Percentiles rank a stretch among this genome's conserved stretches.
Conservation (phyloP, 2,329 filamentous ascomycete species). For the Elsinoe arachidis region DNA sequence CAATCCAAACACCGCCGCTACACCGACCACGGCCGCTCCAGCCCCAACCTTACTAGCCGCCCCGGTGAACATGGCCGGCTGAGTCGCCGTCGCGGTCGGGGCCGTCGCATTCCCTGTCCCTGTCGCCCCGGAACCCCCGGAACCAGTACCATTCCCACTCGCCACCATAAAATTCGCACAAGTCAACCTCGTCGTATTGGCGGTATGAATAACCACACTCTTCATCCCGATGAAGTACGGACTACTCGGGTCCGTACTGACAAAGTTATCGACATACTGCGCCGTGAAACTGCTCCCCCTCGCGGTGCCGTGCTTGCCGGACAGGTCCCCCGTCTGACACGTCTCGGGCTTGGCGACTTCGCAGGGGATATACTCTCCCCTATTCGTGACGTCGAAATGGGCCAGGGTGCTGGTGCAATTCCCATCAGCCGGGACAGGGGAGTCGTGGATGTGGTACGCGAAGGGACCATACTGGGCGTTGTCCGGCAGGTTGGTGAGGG, state of each 20-base stretch:
- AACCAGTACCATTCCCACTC: not conserved
- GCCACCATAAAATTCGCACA: conserved; percentile 5
- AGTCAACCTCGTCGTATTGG: conserved; percentile 16
- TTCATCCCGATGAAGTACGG: conserved; percentile 46
- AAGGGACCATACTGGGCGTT: conserved; percentile 15
- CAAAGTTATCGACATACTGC: conserved; percentile 49
- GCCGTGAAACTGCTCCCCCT: conserved; percentile 22
- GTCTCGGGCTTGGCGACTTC: conserved; percentile 47
- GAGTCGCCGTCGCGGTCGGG: not conserved
- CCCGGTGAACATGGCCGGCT: conserved; percentile 8
- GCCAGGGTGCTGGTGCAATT: conserved; percentile 61
- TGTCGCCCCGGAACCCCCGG: not conserved
- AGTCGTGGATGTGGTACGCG: conserved; percentile 62
- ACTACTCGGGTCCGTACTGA: conserved; percentile 44
- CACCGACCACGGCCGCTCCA: conserved; percentile 9
- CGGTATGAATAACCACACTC: conserved; percentile 28
- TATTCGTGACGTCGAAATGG: conserved; percentile 63
- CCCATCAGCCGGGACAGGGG: conserved; percentile 55
- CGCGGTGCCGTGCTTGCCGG: conserved; percentile 63
- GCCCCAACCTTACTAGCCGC: not conserved
- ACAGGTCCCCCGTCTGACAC: conserved; percentile 69
- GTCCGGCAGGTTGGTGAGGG: conserved; percentile 15
- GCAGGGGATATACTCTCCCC: conserved; percentile 55
- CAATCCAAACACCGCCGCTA: conserved; percentile 16
- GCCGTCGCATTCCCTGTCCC: conserved; percentile 5